Percentiles rank a stretch among this genome's conserved stretches.
Conservation (phyloP, 768 basidiomycete genomes). For the Peribolospora kevripleyi region DNA sequence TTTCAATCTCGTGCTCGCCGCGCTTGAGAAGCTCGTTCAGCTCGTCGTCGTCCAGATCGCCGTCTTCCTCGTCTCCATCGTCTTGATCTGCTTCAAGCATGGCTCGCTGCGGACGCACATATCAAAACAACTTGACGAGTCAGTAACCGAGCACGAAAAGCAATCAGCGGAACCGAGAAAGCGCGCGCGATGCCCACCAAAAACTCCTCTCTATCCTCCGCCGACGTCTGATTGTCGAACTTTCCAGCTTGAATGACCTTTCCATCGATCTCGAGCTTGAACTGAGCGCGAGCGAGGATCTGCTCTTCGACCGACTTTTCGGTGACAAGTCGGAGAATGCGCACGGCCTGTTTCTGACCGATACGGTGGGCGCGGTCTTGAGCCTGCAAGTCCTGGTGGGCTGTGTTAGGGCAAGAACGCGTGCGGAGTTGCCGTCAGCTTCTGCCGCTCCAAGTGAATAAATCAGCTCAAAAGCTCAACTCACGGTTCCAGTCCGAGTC, state of each 20-base stretch:
- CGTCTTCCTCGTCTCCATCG: constrained; percentile 21
- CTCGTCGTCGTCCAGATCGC: constrained; percentile 30
- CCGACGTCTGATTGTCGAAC: constrained; percentile 94
- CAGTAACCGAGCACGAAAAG: background rate
- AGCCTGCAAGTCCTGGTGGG: constrained; percentile 94
- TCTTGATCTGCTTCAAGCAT: constrained; percentile 27
- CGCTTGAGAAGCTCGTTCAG: constrained; percentile 80
- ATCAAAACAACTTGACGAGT: constrained; percentile 4
- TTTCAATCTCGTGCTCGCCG: constrained; percentile 43
- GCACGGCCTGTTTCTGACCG: constrained; percentile 91
- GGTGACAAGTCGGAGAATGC: constrained; percentile 88
- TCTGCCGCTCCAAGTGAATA: constrained; percentile 30
- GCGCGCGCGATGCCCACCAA: constrained; percentile 31
- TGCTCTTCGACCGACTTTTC: constrained; percentile 97
- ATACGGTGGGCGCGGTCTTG: constrained; percentile 96
- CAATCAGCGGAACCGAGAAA: background rate
- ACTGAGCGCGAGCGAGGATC: constrained; percentile 62
- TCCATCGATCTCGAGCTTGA: constrained; percentile 94
- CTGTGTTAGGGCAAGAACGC: no score
- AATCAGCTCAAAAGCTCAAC: constrained; percentile 14
- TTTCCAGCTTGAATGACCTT: constrained; percentile 98
- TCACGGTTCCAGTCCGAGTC: constrained; percentile 14
- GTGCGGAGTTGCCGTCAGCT: no score
- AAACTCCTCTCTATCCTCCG: constrained; percentile 91
- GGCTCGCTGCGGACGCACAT: constrained; percentile 35